Base-by-base conservation (phyloP, 2,329 filamentous ascomycete species). In the Aureobasidium namibiae region DNA sequence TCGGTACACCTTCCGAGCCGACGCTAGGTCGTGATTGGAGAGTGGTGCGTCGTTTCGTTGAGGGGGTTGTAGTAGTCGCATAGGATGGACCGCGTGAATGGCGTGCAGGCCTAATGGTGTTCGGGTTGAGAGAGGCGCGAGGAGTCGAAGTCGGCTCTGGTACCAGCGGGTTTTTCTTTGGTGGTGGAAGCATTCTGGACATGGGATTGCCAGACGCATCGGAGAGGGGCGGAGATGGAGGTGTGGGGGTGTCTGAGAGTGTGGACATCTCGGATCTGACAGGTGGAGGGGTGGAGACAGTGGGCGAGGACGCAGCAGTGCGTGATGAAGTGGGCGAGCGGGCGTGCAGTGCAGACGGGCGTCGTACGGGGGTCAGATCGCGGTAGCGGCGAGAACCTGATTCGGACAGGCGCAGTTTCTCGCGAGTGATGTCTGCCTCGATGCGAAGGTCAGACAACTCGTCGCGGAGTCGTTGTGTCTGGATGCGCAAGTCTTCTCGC, bases 401-500 rank as follows among this genome's bases (percentile, higher is more conserved):
- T 67, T 85, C 80, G 36, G 82, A 78, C 60, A 92, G 88, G 70
- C 89, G 89, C 69, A 97, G 79, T 80, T 96, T 97, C 79, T 96
- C 90, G 69, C 94, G 88, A 68, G 92, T 83, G 68, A 99, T 94
- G 69, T 97, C 94, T 61, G 88, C 87, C 75, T 99, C 94, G 63
- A 99, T 90, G 78, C 90, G 95, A 65, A 96, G 81, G 71, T 99
- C 94, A 6, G 89, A 88, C 13, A 97, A 79, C 72, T 99, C 94
- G 68, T 96, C 92, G 39, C 90, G 86, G 62, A 97, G 77, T 52
- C 92, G 83, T 74, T 99, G 94, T 10, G 88, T 84, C 68, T 97
- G 92, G 67, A 99, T 96, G 53, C 94, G 85, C 62, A 99, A 78
- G 8, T 78, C 76, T 73, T 99, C 94, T 68, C 94, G 85, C 73